Conservation (phyloP, 345 rosid species). For the Eucalyptus marginata region DNA sequence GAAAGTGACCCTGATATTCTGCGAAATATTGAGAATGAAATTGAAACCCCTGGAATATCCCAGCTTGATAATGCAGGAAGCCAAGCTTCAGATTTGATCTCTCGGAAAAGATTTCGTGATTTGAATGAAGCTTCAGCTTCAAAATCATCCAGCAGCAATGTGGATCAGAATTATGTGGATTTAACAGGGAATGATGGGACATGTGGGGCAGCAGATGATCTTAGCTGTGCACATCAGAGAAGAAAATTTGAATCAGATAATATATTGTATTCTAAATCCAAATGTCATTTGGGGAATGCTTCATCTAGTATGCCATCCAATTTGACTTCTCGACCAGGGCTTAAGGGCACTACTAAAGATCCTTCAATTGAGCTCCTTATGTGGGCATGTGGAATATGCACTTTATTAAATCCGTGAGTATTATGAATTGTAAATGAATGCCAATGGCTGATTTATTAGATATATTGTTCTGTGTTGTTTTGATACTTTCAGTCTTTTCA, state of each 20-base stretch:
- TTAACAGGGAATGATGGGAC: slow-evolving; percentile 1
- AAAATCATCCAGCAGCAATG: slow-evolving; percentile 2
- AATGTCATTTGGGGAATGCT: neutral
- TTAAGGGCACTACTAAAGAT: slow-evolving; percentile 4
- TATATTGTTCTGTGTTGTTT: neutral
- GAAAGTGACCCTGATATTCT: slow-evolving; percentile 21
- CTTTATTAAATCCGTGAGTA: slow-evolving; percentile 72
- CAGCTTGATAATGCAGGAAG: neutral
- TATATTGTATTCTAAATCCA: neutral
- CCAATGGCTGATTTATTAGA: neutral
- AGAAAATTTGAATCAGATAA: neutral
- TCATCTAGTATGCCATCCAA: slow-evolving; percentile 20
- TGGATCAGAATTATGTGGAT: neutral
- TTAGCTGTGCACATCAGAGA: neutral
- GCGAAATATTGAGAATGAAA: slow-evolving; percentile 2
- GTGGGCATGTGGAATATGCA: slow-evolving; percentile 79
- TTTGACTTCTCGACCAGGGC: slow-evolving; percentile 1
- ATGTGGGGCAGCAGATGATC: neutral
- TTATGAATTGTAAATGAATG: neutral
- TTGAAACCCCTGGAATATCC: slow-evolving; percentile 6
- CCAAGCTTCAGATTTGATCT: neutral
- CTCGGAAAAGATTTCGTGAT: slow-evolving; percentile 36
- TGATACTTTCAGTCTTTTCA: neutral
- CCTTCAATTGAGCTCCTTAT: slow-evolving; percentile 11
- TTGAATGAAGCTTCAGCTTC: neutral